These are phyloP conservation scores for Aspergillus novoparasiticus DNA, from an alignment of 2,329 filamentous ascomycete genomes.

Conservation along the genomic window DNA sequence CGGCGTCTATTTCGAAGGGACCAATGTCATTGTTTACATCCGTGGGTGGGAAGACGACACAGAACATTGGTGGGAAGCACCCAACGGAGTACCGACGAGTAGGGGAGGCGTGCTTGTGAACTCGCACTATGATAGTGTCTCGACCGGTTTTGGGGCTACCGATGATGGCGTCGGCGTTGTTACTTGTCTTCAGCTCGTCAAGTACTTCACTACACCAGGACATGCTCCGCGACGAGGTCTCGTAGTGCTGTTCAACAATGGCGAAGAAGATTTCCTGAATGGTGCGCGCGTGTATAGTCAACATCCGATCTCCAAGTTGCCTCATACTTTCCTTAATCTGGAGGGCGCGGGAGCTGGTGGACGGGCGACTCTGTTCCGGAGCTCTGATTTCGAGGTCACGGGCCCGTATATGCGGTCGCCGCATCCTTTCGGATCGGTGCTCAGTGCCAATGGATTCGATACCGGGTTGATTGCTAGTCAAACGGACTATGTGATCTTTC, in stretches of 20 bases:
- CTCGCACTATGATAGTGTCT: constrained; percentile 92
- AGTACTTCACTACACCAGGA: constrained; percentile 74
- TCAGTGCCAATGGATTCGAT: constrained; percentile 83
- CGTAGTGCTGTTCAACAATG: constrained; percentile 88
- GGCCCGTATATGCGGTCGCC: constrained; percentile 70
- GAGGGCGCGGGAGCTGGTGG: constrained; percentile 94
- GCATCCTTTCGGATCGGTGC: constrained; percentile 80
- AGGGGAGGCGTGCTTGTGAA: constrained; percentile 86
- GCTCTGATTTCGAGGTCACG: constrained; percentile 84
- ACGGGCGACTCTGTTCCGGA: constrained; percentile 81
- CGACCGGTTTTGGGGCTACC: constrained; percentile 88
- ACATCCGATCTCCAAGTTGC: constrained; percentile 76
- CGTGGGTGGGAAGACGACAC: constrained; percentile 74
- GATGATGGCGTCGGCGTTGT: constrained; percentile 91
- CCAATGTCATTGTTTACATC: constrained; percentile 89
- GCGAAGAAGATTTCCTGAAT: constrained; percentile 89
- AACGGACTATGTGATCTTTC: constrained; percentile 87
- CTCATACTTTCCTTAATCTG: constrained; percentile 89
- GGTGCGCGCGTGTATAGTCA: constrained; percentile 83
- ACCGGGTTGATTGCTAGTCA: constrained; percentile 76
- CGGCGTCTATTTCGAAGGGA: constrained; percentile 84
- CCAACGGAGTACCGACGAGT: constrained; percentile 51
- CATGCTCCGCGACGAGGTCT: constrained; percentile 78
- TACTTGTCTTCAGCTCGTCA: constrained; percentile 81
- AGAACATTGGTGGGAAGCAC: constrained; percentile 71